These are phyloP conservation scores for Thermomyces lanuginosus DNA, from an alignment of 2,329 filamentous ascomycete genomes.

Conservation along the genomic window DNA sequence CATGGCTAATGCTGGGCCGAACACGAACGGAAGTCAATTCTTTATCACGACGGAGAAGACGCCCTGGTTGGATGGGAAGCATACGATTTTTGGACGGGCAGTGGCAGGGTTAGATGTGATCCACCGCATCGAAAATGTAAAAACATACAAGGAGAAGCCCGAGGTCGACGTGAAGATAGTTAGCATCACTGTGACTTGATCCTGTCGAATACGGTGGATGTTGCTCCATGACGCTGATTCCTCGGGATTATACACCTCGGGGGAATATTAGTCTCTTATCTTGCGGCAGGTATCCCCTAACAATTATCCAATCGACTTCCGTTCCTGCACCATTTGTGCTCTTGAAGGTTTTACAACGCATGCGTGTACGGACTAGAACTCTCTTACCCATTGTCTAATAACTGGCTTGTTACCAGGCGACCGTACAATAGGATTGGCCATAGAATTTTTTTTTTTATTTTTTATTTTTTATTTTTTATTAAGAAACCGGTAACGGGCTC, in stretches of 20 bases:
- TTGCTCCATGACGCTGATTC: conserved; percentile 1
- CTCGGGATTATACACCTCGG: too few species aligned
- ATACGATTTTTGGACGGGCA: conserved; percentile 87
- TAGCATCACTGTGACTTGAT: conserved; percentile 44
- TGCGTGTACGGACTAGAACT: too few species aligned
- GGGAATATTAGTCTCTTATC: too few species aligned
- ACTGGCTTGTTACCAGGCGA: too few species aligned
- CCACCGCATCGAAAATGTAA: conserved; percentile 83
- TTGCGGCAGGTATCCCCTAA: too few species aligned
- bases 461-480: neutral
- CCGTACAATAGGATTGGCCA: too few species aligned
- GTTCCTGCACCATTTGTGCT: too few species aligned
- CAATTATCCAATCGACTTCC: too few species aligned
- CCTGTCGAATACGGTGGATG: neutral
- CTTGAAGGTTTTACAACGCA: too few species aligned
- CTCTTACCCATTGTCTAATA: too few species aligned
- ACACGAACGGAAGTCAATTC: conserved; percentile 92
- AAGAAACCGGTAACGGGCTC: neutral
- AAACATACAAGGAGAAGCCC: conserved; percentile 79
- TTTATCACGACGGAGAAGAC: conserved; percentile 98
- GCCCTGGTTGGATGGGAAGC: conserved; percentile 89
- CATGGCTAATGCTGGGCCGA: conserved; percentile 94
- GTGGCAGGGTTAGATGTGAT: conserved; percentile 86
- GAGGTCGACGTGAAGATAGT: conserved; percentile 96
- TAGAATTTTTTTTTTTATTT: neutral